phyloP scores from a whole-genome alignment of 192 early-diverging fungal species.

The Chytriomyces hyalinus region DNA sequence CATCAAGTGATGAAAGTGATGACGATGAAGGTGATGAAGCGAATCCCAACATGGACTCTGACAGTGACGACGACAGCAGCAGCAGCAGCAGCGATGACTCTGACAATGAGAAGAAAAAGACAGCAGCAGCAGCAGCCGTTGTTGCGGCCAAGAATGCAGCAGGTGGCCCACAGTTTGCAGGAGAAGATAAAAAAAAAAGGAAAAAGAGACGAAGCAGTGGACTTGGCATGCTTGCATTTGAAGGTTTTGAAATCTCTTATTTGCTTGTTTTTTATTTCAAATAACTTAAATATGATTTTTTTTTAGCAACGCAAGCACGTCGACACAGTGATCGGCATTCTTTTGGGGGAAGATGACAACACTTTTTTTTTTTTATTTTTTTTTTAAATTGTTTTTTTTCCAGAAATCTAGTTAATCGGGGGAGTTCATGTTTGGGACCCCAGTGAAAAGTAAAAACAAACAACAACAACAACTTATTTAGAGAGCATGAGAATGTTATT shows the following conservation, averaged over 20 bases:
- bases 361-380: no score
- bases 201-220: not conserved
- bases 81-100: not conserved
- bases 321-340: constrained; percentile 7
- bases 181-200: constrained; percentile 1
- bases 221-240: constrained; percentile 14
- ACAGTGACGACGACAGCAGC: not conserved
- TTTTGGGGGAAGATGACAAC: not conserved
- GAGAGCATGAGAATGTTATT: no score
- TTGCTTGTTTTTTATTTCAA: no score
- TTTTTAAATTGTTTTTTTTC: no score
- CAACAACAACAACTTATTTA: no score
- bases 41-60: no score
- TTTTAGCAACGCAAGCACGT: constrained; percentile 2
- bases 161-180: constrained; percentile 27
- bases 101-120: no score
- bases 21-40: constrained; percentile 2
- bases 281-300: not conserved
- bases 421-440: no score
- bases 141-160: not conserved
- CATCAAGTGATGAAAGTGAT: not conserved
- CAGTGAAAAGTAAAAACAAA: no score
- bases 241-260: no score
- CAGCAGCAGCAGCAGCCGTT: not conserved
- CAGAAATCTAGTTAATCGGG: no score